Base-by-base conservation (phyloP, 2,329 filamentous ascomycete species). In the Colletotrichum neosansevieriae region DNA sequence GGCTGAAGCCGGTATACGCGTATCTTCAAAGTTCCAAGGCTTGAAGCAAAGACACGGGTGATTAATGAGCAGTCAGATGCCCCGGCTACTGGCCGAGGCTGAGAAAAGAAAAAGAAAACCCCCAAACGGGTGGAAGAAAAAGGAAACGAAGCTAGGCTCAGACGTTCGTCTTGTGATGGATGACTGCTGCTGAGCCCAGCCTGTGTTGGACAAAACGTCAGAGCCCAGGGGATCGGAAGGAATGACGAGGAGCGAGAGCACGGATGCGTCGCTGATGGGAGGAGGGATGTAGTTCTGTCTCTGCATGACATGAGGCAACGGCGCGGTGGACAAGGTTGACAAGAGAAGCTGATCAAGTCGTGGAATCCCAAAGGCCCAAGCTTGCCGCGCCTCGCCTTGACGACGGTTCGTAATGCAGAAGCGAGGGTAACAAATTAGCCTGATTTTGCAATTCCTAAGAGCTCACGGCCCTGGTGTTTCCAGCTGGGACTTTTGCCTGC, bases 291-390 rank as follows among this genome's bases (percentile, higher is more conserved):
- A 65, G 54, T 68, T 65, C 60, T 64, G 47, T 11, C 54, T 21
- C 42, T 68, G 65, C 65, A 68, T 68, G 54, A 38, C 49, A 11
- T 65, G 65, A 68, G 65, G 65, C 65, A 59, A 59, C 61, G 61
- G 60, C 49, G 61, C 42, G 38, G 32, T 47, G 19, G 29, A 17
- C 19, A 36, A 21, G 34, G 49, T 56, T 34, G 61, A 67, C 19
- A 57, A 38, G 21, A 57, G 44, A 21, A 42, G 38, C 32, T 42
- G 29, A 32, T 59, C 40, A 29, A 45, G 19, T 29, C 45, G 10
- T 19, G 13, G 24, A 29, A 4, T 29, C 24, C 24, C 34, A 36
- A 10, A 49, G 40, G 58, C 40, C 54, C 54, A 38, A 60, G 54
- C 49, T 50, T 29, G 29, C 29, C 42, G 15, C 29, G 15, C 10